Evolutionary conservation across 106 monocot species (phyloP), one percentile per base, ranked within the genome.

Genomic region (Iris macrosiphon): DNA sequence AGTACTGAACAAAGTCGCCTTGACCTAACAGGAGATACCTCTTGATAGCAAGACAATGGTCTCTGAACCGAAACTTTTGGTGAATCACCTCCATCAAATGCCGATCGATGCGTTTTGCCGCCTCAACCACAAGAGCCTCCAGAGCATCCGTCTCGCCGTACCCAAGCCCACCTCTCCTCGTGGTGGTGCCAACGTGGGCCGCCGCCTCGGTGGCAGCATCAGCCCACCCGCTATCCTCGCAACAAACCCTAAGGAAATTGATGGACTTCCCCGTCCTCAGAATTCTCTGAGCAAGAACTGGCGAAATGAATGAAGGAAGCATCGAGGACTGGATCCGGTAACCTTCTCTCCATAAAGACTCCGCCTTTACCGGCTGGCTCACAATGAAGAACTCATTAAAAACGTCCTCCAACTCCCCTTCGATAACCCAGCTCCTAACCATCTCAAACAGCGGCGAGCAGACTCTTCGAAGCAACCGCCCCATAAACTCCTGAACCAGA

Each of bases 381-480:
- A 83, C 48, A 23, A 93, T 74, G 49, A 93, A 93, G 51, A 93
- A 78, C 40, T 88, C 87, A 2, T 64, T 60, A 52, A 88, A 88
- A 6, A 78, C 37, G 47, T 93, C 93, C 39, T 84, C 80, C 49
- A 93, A 54, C 60, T 93, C 93, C 21, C 93, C 93, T 65, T 88
- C 87, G 55, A 84, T 58, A 37, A 93, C 93, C 93, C 93, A 93
- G 46, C 50, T 70, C 20, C 77, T 25, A 23, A 93, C 93, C 87
- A 88, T 88, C 62, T 87, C 87, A 51, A 87, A 93, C 40, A 93
- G 58, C 2, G 93, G 93, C 20, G 87, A 87, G 55, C 93, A 93
- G 1, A 84, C 83, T 48, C 87, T 41, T 7, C 69, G 55, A 3
- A 93, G 73, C 25, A 93, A 68, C 23, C 87, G 57, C 7, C 77